phyloP scores from a whole-genome alignment of 2,329 filamentous ascomycete genomes.

The Chaetomiaceae sp. region DNA sequence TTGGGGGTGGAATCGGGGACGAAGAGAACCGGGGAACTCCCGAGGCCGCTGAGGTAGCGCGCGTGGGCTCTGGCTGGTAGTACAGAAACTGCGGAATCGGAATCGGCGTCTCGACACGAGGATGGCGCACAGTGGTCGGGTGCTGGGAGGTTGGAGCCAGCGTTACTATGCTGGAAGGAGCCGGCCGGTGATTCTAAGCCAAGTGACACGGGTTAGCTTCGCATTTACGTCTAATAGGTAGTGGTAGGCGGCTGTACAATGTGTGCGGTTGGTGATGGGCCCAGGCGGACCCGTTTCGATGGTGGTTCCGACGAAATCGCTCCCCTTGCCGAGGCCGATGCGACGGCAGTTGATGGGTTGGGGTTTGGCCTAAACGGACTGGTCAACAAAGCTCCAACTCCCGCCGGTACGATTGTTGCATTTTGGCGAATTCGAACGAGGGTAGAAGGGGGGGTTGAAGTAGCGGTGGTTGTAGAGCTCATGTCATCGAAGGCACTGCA shows the following conservation, averaged over 20 bases:
- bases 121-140: no score
- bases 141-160: background rate
- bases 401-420: background rate
- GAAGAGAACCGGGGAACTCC: background rate
- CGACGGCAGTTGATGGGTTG: background rate
- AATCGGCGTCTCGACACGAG: background rate
- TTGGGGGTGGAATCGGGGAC: constrained; percentile 14
- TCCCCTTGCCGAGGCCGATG: background rate
- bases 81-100: background rate
- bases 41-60: background rate
- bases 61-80: background rate
- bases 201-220: background rate
- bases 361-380: background rate
- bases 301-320: constrained; percentile 2
- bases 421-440: background rate
- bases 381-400: constrained; percentile 3
- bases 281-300: constrained; percentile 1
- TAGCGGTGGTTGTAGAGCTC: constrained; percentile 9
- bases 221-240: no score
- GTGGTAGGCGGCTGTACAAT: no score
- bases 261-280: no score
- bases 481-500: background rate
- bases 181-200: constrained; percentile 1
- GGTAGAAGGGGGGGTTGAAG: background rate
- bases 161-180: background rate